phyloP scores from a whole-genome alignment of 768 basidiomycete species.

The Mycena rebaudengoi region DNA sequence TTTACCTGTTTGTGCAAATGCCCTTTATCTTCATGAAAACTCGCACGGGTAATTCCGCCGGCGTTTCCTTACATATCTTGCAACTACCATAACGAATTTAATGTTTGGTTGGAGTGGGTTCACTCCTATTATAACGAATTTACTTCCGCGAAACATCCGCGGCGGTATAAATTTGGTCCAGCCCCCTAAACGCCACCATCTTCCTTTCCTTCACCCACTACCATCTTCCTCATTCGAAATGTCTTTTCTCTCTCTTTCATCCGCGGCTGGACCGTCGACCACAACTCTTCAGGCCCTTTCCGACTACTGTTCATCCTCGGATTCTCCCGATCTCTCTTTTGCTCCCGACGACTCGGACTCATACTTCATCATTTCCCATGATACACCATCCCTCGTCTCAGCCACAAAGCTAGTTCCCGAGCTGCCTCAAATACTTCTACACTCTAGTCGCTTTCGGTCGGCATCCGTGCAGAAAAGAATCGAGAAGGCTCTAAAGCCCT shows the following conservation, averaged over 20 bases:
- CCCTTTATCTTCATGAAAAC: too few relatives aligned
- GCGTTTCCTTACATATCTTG: too few relatives aligned
- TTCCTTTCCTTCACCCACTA: not conserved
- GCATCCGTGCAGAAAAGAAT: slow-evolving; percentile 13
- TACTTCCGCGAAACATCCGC: too few relatives aligned
- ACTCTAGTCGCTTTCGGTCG: slow-evolving; percentile 10
- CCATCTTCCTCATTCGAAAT: not conserved
- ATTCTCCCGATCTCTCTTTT: not conserved
- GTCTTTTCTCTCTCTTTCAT: slow-evolving; percentile 2
- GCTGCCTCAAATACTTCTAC: not conserved
- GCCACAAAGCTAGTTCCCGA: not conserved
- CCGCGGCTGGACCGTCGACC: slow-evolving; percentile 13
- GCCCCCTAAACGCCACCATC: too few relatives aligned
- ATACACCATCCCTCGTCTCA: not conserved
- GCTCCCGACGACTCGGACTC: not conserved
- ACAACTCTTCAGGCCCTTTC: slow-evolving; percentile 12
- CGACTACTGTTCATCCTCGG: slow-evolving; percentile 17
- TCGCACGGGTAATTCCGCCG: too few relatives aligned
- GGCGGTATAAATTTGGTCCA: not conserved
- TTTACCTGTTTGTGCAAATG: too few relatives aligned
- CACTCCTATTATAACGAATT: too few relatives aligned
- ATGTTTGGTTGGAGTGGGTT: too few relatives aligned
- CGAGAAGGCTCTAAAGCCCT: slow-evolving; percentile 4
- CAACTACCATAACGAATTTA: too few relatives aligned
- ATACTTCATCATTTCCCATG: not conserved